Conservation (phyloP, 2,329 filamentous ascomycete species). For the Epichloe aotearoae region DNA sequence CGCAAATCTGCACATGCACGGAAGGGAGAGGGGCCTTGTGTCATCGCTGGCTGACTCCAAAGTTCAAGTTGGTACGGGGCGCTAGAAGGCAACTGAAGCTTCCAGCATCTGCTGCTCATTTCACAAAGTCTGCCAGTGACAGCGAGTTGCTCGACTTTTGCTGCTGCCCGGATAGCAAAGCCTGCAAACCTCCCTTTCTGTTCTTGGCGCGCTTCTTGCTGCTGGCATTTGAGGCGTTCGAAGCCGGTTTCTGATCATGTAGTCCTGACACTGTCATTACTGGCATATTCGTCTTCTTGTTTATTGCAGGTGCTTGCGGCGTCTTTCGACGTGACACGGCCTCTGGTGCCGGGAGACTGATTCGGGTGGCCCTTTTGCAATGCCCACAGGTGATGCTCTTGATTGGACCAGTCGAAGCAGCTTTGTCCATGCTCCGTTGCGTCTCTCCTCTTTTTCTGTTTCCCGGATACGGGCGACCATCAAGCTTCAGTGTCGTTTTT, state of each 20-base stretch:
- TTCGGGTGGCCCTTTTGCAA: constrained; percentile 31
- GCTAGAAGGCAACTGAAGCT: neutral
- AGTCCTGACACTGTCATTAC: neutral
- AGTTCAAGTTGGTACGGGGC: too few relatives aligned
- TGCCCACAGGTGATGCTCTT: constrained; percentile 27
- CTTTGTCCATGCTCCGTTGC: neutral
- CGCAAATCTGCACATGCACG: too few relatives aligned
- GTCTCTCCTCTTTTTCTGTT: neutral
- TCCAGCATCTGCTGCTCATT: neutral
- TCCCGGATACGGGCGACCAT: constrained; percentile 9
- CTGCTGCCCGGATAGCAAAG: constrained; percentile 42
- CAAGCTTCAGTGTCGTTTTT: constrained; percentile 26
- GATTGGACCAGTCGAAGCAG: constrained; percentile 5
- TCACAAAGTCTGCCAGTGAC: constrained; percentile 42
- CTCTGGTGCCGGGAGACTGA: constrained; percentile 27
- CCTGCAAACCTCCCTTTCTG: constrained; percentile 53
- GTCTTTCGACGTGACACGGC: constrained; percentile 13
- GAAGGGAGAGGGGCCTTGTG: too few relatives aligned
- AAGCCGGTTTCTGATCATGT: constrained; percentile 19
- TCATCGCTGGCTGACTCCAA: too few relatives aligned
- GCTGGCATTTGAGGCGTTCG: constrained; percentile 31
- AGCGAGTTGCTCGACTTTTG: constrained; percentile 29
- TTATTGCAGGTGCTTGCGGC: constrained; percentile 7
- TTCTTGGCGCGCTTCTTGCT: constrained; percentile 54
- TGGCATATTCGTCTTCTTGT: constrained; percentile 5